These are phyloP conservation scores for Pezicula rhizophila DNA, from an alignment of 2,329 filamentous ascomycete species.

Conservation along the genomic window DNA sequence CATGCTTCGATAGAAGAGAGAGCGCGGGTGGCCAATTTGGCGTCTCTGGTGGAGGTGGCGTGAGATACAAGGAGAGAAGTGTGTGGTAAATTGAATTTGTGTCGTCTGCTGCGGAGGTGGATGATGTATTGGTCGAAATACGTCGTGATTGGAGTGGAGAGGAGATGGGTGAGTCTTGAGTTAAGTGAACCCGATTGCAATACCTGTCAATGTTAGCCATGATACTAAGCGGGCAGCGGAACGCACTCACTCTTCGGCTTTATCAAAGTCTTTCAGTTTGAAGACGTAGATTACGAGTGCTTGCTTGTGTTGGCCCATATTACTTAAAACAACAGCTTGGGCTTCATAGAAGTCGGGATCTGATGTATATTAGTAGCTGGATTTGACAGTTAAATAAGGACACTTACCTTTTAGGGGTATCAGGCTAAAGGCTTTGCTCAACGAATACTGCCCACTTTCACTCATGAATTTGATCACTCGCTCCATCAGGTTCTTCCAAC, in stretches of 20 bases:
- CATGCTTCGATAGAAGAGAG: slow-evolving; percentile 83
- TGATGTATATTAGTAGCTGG: slow-evolving; percentile 29
- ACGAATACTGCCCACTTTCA: slow-evolving; percentile 73
- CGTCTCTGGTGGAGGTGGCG: slow-evolving; percentile 66
- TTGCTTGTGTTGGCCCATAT: slow-evolving; percentile 93
- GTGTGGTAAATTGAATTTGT: slow-evolving; percentile 83
- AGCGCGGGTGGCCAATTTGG: slow-evolving; percentile 75
- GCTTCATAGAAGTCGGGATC: slow-evolving; percentile 84
- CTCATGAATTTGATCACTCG: slow-evolving; percentile 71
- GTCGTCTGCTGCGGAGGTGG: slow-evolving; percentile 41
- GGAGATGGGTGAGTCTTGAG: slow-evolving; percentile 40
- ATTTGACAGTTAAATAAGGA: not conserved
- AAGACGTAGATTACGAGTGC: slow-evolving; percentile 98
- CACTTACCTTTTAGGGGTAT: slow-evolving; percentile 72
- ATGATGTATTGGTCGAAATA: slow-evolving; percentile 20
- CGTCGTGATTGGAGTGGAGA: slow-evolving; percentile 28
- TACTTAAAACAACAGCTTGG: slow-evolving; percentile 83
- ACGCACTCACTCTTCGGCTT: slow-evolving; percentile 78
- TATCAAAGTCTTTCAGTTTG: slow-evolving; percentile 77
- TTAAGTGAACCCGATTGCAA: slow-evolving; percentile 78
- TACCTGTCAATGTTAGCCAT: slow-evolving; percentile 47
- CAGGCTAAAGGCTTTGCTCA: slow-evolving; percentile 68
- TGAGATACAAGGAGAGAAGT: slow-evolving; percentile 82
- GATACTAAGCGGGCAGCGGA: not conserved
- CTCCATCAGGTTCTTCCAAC: slow-evolving; percentile 53